Evolutionary conservation across 441 rosid species (phyloP).

Genomic region (Brassica hybrid): DNA sequence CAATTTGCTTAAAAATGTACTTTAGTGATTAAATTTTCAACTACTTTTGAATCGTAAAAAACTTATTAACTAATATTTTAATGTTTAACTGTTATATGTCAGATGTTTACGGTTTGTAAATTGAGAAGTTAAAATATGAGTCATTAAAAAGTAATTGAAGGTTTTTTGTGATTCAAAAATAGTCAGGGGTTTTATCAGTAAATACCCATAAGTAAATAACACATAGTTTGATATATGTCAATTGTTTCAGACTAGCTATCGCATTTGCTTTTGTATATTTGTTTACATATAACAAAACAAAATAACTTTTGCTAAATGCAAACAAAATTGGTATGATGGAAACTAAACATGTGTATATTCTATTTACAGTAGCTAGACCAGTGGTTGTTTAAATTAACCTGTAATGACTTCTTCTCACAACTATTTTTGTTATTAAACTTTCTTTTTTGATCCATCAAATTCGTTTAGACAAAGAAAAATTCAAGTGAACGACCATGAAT

Average conservation of each 20-base stretch:
- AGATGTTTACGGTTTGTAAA: too few species aligned
- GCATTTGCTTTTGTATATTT: neutral
- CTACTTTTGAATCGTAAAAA: too few species aligned
- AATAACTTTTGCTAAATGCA: too few species aligned
- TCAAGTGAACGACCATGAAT: slow-evolving; percentile 24
- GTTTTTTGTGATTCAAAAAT: too few species aligned
- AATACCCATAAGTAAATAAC: neutral
- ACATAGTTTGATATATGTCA: neutral
- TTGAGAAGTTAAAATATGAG: too few species aligned
- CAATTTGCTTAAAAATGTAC: too few species aligned
- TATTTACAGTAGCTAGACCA: slow-evolving; percentile 2
- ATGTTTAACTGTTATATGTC: too few species aligned
- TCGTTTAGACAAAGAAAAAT: neutral
- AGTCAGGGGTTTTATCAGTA: too few species aligned
- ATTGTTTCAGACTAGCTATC: neutral
- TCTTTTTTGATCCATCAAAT: neutral
- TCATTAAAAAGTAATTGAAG: too few species aligned
- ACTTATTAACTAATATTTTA: too few species aligned
- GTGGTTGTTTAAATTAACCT: neutral
- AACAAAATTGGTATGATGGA: neutral
- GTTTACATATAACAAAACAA: neutral
- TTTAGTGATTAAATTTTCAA: too few species aligned
- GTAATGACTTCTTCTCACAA: slow-evolving; percentile 4
- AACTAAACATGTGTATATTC: neutral
- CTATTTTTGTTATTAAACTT: too few species aligned